Base-by-base conservation (phyloP, 2,329 filamentous ascomycete genomes). In the Nigrograna mackinnonii region DNA sequence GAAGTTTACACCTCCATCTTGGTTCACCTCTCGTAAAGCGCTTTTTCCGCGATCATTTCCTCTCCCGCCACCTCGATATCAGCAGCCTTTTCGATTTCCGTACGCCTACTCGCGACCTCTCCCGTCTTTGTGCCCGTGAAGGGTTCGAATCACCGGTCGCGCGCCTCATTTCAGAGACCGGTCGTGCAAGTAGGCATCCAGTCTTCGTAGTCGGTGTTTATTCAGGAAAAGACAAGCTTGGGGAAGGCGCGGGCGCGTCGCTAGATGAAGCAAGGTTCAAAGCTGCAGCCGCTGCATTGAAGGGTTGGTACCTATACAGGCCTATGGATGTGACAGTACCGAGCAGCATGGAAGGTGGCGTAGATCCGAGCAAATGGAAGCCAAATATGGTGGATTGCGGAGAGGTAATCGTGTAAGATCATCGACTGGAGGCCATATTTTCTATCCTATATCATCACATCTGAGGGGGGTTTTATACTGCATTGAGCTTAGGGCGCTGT, bases 291-390 rank as follows among this genome's bases (percentile, higher is more conserved):
- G 85, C 87, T 50, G 85, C 91, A 14, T 77, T 99, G 62, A 95
- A 96, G 78, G 79, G 86, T 5, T 99, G 94, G 94, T 99, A 99
- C 70, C 77, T 99, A 39, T 99, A 99, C 75, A 91, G 85, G 67
- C 92, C 94, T 1, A 63, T 80, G 22, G 66, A 76, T 18, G 68
- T 74, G 5, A 71, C 72, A 22, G 62, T 80, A 40, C 79, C 80
- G 19, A 80, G 75, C 52, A 76, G 77, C 48, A 74, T 64, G 49
- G 68, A 64, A 26, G 60, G 64, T 7, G 57, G 58, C 33, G 54
- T 60, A 17, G 62, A 66, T 35, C 55, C 58, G 20, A 69, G 58
- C 44, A 60, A 60, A 19, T 83, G 79, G 75, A 75, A 71, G 57
- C 74, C 79, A n/a, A 75, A 79, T 44, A 70, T 79, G 64, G 68